Evolutionary conservation across 2,329 filamentous ascomycete species (phyloP), one percentile per base, ranked within the genome.

Genomic region (Blastomyces percursus): DNA sequence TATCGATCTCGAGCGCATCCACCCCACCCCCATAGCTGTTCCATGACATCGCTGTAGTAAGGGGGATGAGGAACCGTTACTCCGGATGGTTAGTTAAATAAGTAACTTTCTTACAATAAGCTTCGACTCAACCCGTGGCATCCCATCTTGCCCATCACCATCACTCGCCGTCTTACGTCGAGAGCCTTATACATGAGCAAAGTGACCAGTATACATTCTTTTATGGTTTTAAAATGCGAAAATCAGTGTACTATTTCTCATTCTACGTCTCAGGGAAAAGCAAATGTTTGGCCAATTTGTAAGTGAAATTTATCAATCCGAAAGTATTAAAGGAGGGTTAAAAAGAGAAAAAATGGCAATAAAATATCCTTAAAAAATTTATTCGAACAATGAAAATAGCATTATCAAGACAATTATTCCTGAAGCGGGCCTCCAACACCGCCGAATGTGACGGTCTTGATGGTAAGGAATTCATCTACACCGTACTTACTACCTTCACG

Each of bases 401-500:
- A 27, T 27, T 7, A 27, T 8, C 52, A 55, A 55, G 2, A 21
- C 35, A 59, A 35, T 63, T 68, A 74, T 48, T 68, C 77, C 69
- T 86, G 83, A 57, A 87, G 71, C 32, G 82, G 78, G 68, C 80
- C 76, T 4, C 82, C 81, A 76, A 86, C 86, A 0, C 85, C 85
- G 19, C 86, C 86, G 64, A 87, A 76, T 1, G 82, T 83, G 55
- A 87, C 77, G 71, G 82, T 89, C 81, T 93, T 93, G 66, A 87
- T 88, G 51, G 83, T 76, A 71, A 87, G 81, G 72, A 91, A 93
- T 76, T 93, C 90, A 16, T 86, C 84, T 65, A 91, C 85, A 19
- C 89, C 89, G 64, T 91, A 89, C 73, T 85, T 83, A 66, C 86
- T 88, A 9, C 90, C 90, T 74, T 94, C 90, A 54, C 88, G 80